Percentiles rank a stretch among this genome's conserved stretches.
Conservation (phyloP, 495 filamentous ascomycete genomes). For the Annulohypoxylon nitens region DNA sequence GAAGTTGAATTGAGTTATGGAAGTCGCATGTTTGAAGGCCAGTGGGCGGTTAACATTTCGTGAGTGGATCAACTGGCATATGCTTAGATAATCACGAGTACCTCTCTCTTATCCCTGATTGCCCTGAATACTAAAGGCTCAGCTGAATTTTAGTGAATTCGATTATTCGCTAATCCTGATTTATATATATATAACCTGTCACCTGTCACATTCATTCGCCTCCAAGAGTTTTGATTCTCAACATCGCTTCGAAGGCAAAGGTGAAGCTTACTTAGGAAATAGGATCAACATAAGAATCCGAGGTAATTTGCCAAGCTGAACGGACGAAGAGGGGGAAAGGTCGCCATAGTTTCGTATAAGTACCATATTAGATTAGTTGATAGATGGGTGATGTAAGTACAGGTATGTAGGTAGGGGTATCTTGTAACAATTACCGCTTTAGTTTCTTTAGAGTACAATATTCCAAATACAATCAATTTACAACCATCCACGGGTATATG, state of each 20-base stretch:
- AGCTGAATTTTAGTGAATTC: background rate
- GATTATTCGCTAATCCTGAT: constrained; percentile 6
- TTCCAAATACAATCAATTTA: background rate
- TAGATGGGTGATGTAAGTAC: constrained; percentile 3
- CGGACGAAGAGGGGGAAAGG: background rate
- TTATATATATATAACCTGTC: background rate
- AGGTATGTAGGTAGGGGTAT: constrained; percentile 31
- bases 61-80: background rate
- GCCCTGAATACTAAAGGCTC: background rate
- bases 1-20: constrained; percentile 7
- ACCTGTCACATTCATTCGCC: constrained; percentile 24
- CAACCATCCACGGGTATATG: background rate
- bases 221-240: background rate
- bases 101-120: constrained; percentile 3
- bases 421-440: constrained; percentile 23
- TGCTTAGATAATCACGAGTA: constrained; percentile 7
- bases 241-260: background rate
- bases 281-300: constrained; percentile 10
- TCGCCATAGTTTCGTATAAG: constrained; percentile 16
- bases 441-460: constrained; percentile 14
- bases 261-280: background rate
- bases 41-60: too few relatives aligned
- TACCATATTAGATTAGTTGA: constrained; percentile 19
- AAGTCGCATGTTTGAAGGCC: constrained; percentile 10
- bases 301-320: constrained; percentile 6